Base-by-base conservation (phyloP, 495 filamentous ascomycete species). In the Coniosporium apollinis region DNA sequence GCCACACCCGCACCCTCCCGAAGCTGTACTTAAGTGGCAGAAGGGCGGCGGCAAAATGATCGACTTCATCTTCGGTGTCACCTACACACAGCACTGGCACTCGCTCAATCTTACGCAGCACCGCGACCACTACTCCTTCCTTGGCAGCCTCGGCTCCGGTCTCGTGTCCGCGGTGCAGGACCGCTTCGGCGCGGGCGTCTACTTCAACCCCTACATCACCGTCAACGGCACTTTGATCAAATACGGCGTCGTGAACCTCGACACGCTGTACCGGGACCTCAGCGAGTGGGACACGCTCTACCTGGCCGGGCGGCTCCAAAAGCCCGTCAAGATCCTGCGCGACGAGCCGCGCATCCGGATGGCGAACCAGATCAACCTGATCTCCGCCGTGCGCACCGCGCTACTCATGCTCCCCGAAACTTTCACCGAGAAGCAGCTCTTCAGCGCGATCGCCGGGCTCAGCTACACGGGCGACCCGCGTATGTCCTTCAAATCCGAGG, bases 221-320 rank as follows among this genome's bases (percentile, higher is more conserved):
- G 74, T 96, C n/a, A 92, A 94, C 49, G 89, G 91, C 19, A 92
- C 82, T 11, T 57, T 94, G 49, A 89, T 97, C 52, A 97, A 97
- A 57, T 97, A 97, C 47, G 89, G 86, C 13, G 87, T 97, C 3
- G 89, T 94, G 7, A 93, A 91, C 47, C 58, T 94, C 34, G 71
- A 82, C 46, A 94, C 82, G 0, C 60, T 97, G n/a, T 82, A 77
- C 45, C 65, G 60, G 14, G 89, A 97, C 51, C 67, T 97, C 32
- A 76, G 68, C 14, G 67, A 81, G 43, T 97, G 89, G 89, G 72
- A 86, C 35, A 93, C 81, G 0, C 61, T 97, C 26, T 97, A 96
- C 53, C 67, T 97, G 18, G 89, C 89, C 16, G 89, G 89, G 1
- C 82, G 89, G 26, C 60, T 97, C 28, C 89, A 97, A 21, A 97